Percentiles rank a stretch among this genome's conserved stretches.
phyloP scores from a whole-genome alignment of 2,329 filamentous ascomycete species.

The Samsoniella hepiali region DNA sequence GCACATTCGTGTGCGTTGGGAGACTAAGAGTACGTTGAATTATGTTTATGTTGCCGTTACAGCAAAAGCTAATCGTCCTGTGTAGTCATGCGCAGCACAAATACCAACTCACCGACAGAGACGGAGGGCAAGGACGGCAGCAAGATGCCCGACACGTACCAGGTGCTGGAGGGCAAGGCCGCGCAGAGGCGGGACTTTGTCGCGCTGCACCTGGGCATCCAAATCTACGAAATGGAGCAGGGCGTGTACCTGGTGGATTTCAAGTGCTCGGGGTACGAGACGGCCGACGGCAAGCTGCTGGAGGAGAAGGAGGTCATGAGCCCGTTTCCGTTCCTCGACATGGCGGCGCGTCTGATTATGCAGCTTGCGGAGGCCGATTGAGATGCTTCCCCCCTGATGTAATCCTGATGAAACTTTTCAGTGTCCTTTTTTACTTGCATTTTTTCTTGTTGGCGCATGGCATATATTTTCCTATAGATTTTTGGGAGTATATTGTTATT shows the following conservation, averaged over 20 bases:
- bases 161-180: slow-evolving; percentile 39
- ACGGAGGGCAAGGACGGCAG: slow-evolving; percentile 20
- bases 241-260: slow-evolving; percentile 96
- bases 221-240: slow-evolving; percentile 90
- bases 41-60: too few relatives aligned
- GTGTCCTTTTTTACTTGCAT: not conserved
- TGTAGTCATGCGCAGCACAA: slow-evolving; percentile 40
- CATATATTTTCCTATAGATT: not conserved
- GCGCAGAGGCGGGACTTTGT: slow-evolving; percentile 60
- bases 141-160: slow-evolving; percentile 35
- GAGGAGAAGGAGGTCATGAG: slow-evolving; percentile 95
- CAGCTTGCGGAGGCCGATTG: slow-evolving; percentile 72
- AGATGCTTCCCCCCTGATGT: not conserved
- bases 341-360: slow-evolving; percentile 88
- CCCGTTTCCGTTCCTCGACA: slow-evolving; percentile 92
- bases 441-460: not conserved
- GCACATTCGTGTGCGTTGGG: slow-evolving; percentile 88
- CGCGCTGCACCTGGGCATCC: slow-evolving; percentile 94
- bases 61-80: not conserved
- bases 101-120: slow-evolving; percentile 19
- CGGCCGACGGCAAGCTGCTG: slow-evolving; percentile 64
- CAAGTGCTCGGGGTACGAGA: slow-evolving; percentile 97
- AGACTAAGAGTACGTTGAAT: slow-evolving; percentile 68
- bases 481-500: not conserved
- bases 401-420: not conserved